phyloP scores from a whole-genome alignment of 768 basidiomycete species.

The Boletus sp. region DNA sequence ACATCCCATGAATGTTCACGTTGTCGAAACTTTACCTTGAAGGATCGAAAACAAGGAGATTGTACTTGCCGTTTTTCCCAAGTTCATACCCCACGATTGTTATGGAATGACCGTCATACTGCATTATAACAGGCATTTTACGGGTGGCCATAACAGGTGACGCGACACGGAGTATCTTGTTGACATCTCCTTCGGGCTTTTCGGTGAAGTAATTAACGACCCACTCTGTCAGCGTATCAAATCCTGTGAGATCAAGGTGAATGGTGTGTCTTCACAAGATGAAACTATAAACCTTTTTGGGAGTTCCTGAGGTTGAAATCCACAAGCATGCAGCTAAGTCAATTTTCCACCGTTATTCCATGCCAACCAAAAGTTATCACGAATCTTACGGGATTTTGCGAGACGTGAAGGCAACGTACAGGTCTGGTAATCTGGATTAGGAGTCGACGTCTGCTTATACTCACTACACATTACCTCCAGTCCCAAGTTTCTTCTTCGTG shows the following conservation, averaged over 20 bases:
- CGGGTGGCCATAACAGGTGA: slow-evolving; percentile 54
- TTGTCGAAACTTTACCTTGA: slow-evolving; percentile 43
- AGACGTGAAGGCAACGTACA: slow-evolving; percentile 75
- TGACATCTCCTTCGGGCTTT: slow-evolving; percentile 38
- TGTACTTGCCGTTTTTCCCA: slow-evolving; percentile 50
- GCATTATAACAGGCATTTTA: slow-evolving; percentile 78
- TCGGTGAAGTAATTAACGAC: slow-evolving; percentile 67
- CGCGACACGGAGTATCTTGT: slow-evolving; percentile 50
- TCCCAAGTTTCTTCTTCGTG: slow-evolving; percentile 77
- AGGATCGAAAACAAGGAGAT: slow-evolving; percentile 78
- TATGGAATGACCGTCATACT: slow-evolving; percentile 83
- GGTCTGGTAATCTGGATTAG: slow-evolving; percentile 41
- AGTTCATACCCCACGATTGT: slow-evolving; percentile 84
- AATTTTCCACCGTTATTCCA: background rate
- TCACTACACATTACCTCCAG: slow-evolving; percentile 50
- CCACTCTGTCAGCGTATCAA: slow-evolving; percentile 62
- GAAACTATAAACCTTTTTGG: slow-evolving; percentile 37
- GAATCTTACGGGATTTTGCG: slow-evolving; percentile 76
- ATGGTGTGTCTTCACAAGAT: background rate
- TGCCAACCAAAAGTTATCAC: background rate
- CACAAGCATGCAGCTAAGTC: slow-evolving; percentile 51
- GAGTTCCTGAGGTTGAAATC: slow-evolving; percentile 57
- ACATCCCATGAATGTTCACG: background rate
- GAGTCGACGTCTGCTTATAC: background rate
- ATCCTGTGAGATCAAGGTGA: slow-evolving; percentile 30